These are phyloP conservation scores for Teunomyces panamensis DNA, from an alignment of 805 yeast genomes.

Conservation along the genomic window DNA sequence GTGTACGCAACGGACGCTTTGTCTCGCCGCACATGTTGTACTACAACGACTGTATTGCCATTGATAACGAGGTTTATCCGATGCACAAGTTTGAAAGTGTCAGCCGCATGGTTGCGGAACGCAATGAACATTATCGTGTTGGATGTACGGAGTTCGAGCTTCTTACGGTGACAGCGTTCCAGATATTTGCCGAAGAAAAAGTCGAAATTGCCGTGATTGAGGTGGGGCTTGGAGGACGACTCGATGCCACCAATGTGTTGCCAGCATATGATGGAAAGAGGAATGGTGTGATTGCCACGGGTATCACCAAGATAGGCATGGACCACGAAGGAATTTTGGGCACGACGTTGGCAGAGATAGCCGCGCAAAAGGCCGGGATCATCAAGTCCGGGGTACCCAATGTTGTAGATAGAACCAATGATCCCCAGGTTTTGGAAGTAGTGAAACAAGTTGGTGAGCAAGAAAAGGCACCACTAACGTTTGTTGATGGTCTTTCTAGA, in stretches of 20 bases:
- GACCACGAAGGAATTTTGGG: constrained; percentile 87
- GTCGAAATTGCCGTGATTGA: constrained; percentile 84
- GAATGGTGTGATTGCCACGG: constrained; percentile 56
- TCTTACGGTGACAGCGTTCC: constrained; percentile 80
- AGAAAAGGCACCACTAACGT: constrained; percentile 20
- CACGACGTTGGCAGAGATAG: constrained; percentile 58
- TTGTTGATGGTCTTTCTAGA: constrained; percentile 16
- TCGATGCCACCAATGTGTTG: constrained; percentile 85
- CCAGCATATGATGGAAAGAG: constrained; percentile 14
- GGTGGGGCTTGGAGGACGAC: constrained; percentile 89
- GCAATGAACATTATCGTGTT: constrained; percentile 39
- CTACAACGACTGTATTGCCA: constrained; percentile 71
- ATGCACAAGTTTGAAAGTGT: constrained; percentile 42
- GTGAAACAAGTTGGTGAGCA: constrained; percentile 19
- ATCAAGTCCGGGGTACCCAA: constrained; percentile 59
- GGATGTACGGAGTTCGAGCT: constrained; percentile 88
- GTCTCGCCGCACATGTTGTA: constrained; percentile 83
- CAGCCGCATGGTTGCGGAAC: constrained; percentile 39
- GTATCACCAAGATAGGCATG: constrained; percentile 78
- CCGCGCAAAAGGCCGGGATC: constrained; percentile 83
- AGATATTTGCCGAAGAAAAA: constrained; percentile 56
- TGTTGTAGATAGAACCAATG: constrained; percentile 72
- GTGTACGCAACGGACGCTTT: constrained; percentile 66
- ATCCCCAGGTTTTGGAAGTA: constrained; percentile 45
- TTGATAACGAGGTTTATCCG: constrained; percentile 59